phyloP scores from a whole-genome alignment of 2,329 filamentous ascomycete genomes.

The Sclerotinia borealis region DNA sequence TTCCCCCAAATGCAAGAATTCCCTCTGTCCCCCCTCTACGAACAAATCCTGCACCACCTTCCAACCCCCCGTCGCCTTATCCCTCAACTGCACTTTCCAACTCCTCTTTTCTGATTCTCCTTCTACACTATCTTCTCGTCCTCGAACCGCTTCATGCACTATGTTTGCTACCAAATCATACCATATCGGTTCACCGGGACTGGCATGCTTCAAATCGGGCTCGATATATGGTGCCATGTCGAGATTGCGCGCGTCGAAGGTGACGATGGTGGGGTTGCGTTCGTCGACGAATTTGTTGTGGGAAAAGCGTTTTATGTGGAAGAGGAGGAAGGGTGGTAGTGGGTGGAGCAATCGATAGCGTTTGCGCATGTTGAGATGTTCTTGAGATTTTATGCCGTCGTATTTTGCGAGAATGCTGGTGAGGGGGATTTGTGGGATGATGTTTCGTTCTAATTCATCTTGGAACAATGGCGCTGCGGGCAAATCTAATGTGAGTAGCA shows the following conservation, averaged over 20 bases:
- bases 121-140: conserved; percentile 74
- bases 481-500: conserved; percentile 89
- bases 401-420: conserved; percentile 84
- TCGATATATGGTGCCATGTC: conserved; percentile 90
- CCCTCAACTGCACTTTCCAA: conserved; percentile 87
- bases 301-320: conserved; percentile 96
- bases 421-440: conserved; percentile 88
- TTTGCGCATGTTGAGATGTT: conserved; percentile 81
- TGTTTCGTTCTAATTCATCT: conserved; percentile 88
- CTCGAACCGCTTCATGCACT: conserved; percentile 75
- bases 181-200: conserved; percentile 74
- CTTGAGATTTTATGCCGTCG: conserved; percentile 79
- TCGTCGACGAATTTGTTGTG: conserved; percentile 95
- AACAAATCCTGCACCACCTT: conserved; percentile 95
- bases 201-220: conserved; percentile 67
- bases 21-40: conserved; percentile 81
- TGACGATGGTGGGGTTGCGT: conserved; percentile 96
- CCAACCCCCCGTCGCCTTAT: conserved; percentile 70
- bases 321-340: conserved; percentile 80
- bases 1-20: conserved; percentile 88
- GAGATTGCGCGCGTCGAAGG: conserved; percentile 78
- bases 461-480: conserved; percentile 92
- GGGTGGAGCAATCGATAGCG: conserved; percentile 87
- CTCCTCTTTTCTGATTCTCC: conserved; percentile 84
- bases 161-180: conserved; percentile 97